A percentile compares a stretch with the other conserved stretches of the same genome.
These are phyloP conservation scores for Chytridium lagenaria DNA, from an alignment of 371 early-diverging fungal species.

Conservation along the genomic window DNA sequence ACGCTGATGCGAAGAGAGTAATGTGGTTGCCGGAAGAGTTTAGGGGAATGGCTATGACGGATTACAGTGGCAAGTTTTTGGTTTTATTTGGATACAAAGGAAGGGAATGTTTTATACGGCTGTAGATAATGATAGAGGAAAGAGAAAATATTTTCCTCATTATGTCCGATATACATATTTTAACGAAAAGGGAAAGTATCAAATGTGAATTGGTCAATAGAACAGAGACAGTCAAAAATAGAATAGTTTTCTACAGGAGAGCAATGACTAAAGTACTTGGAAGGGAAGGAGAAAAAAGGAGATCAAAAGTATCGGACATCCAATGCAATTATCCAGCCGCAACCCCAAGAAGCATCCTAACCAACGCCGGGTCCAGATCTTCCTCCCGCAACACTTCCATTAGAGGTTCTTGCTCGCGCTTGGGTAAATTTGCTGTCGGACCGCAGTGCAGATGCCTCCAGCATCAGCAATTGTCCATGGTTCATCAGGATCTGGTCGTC, in stretches of 20 bases:
- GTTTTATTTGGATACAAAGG: conserved; percentile 15
- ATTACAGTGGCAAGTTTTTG: background rate
- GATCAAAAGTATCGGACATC: too few species aligned
- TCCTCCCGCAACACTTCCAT: background rate
- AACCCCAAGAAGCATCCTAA: background rate
- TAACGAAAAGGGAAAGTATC: too few species aligned
- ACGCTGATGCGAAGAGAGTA: conserved; percentile 4
- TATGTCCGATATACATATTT: too few species aligned
- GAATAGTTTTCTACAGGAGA: too few species aligned
- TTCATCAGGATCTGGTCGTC: background rate
- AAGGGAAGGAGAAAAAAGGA: too few species aligned
- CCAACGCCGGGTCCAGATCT: conserved; percentile 7
- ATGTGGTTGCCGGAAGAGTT: conserved; percentile 16
- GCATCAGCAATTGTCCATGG: conserved; percentile 17
- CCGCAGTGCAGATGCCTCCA: conserved; percentile 4
- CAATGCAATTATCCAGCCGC: too few species aligned
- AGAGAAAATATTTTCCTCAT: background rate
- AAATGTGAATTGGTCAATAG: too few species aligned
- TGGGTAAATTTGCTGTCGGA: background rate
- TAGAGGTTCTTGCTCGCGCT: background rate
- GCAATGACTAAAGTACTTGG: too few species aligned
- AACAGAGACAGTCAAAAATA: too few species aligned
- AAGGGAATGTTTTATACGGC: background rate
- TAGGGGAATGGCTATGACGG: conserved; percentile 1
- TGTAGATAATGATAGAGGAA: background rate